Base-by-base conservation (phyloP, 257 asterid species). In the Nicotiana otophora region DNA sequence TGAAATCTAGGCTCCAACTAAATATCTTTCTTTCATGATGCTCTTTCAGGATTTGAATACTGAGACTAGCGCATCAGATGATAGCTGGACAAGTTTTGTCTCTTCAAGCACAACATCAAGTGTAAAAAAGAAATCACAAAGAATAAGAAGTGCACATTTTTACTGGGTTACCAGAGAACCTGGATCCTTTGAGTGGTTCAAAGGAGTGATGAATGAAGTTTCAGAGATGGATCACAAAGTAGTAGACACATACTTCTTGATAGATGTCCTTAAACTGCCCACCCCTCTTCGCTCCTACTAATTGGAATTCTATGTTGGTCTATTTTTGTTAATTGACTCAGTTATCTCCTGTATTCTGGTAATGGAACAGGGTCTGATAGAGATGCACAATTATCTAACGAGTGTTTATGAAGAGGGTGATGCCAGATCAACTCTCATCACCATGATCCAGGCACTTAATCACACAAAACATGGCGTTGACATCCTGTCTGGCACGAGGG, bases 381-480 rank as follows among this genome's bases (percentile, higher is more conserved):
- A 95, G 92, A 92, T 95, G 98, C 98, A 95, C 87, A 93, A 95
- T 79, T 95, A 95, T 84, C 92, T 95, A 33, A 92, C 98, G 20
- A 93, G 97, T 70, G 97, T 95, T 65, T 95, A 93, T 72, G 98
- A 95, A 88, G 98, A 95, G 84, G 92, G 97, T 26, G 98, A 95
- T 86, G 98, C 98, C 77, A 87, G 98, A 82, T 95, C 98, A 48
- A 91, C 98, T 58, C 98, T 95, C 5, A 92, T 95, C 89, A 93
- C 98, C 77, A 93, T 92, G 98, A 94, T 95, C 81, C 98, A 95
- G 83, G 98, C 98, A 79, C 92, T 95, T 77, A 93, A 89, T 89
- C 98, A 95, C 83, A 97, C 98, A 78, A 95, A 95, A 83, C 94
- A 95, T 82, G 98, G 98, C 69, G 93, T 95, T 23, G 98, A 95